A percentile compares a stretch with the other conserved stretches of the same genome.
Evolutionary conservation across 176 grass and related monocot genomes (phyloP).

Genomic region (Secale cereale): DNA sequence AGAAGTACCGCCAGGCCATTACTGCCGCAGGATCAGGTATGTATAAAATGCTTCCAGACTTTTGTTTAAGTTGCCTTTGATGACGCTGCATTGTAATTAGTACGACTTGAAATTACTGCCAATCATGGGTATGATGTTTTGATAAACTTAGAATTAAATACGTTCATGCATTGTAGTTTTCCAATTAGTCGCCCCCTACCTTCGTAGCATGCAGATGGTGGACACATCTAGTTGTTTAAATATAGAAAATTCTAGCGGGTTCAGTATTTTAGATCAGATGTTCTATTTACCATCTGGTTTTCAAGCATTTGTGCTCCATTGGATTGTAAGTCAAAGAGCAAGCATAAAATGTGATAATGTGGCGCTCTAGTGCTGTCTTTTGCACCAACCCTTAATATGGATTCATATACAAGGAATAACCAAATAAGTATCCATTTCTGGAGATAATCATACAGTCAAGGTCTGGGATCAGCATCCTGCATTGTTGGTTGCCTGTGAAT

Average conservation of each 20-base stretch:
- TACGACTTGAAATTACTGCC: background rate
- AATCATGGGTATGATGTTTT: background rate
- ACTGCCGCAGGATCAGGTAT: conserved; percentile 95
- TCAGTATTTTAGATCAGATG: background rate
- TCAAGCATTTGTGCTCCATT: background rate
- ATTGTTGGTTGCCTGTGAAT: background rate
- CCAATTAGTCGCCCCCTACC: no score
- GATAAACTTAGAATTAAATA: background rate
- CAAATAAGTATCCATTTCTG: background rate
- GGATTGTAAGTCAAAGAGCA: background rate
- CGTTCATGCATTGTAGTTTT: background rate
- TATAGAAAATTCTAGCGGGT: background rate
- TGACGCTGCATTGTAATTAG: background rate
- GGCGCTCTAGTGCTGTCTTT: background rate
- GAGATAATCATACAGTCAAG: background rate
- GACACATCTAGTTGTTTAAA: background rate
- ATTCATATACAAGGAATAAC: background rate
- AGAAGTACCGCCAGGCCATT: conserved; percentile 96
- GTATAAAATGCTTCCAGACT: background rate
- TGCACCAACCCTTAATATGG: background rate
- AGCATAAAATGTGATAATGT: background rate
- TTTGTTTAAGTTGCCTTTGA: background rate
- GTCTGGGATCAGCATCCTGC: background rate
- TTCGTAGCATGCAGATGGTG: background rate
- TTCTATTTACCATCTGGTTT: background rate